phyloP scores from a whole-genome alignment of 768 basidiomycete genomes.

The Kwoniella newhampshirensis region DNA sequence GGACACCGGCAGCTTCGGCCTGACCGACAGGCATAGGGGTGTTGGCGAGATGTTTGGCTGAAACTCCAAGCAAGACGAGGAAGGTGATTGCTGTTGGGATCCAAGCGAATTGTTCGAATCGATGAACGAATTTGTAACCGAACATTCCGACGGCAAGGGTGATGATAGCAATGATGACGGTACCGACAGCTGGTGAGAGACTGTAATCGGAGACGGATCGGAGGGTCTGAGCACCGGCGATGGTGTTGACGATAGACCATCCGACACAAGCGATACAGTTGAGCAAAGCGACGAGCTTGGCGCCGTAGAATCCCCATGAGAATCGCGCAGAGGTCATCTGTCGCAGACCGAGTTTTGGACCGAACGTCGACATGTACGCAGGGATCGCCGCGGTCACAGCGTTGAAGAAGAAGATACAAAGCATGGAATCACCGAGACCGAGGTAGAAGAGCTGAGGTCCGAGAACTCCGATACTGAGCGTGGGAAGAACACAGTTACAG shows the following conservation, averaged over 20 bases:
- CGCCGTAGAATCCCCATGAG: constrained; percentile 55
- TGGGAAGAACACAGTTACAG: constrained; percentile 38
- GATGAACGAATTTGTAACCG: constrained; percentile 57
- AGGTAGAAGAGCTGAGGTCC: constrained; percentile 53
- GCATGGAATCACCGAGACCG: constrained; percentile 54
- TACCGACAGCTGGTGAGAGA: constrained; percentile 53
- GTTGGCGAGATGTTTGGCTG: constrained; percentile 44
- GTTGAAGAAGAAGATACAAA: constrained; percentile 57
- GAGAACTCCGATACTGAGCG: constrained; percentile 56
- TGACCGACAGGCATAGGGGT: constrained; percentile 48
- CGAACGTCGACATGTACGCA: constrained; percentile 47
- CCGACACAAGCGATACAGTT: constrained; percentile 58
- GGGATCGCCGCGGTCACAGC: constrained; percentile 32
- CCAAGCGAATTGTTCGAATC: constrained; percentile 56
- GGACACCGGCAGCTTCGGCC: constrained; percentile 52
- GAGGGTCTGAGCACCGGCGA: constrained; percentile 37
- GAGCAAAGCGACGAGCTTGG: constrained; percentile 52
- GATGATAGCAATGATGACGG: constrained; percentile 57
- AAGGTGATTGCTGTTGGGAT: constrained; percentile 55
- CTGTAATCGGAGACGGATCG: constrained; percentile 27
- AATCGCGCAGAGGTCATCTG: constrained; percentile 57
- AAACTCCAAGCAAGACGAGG: constrained; percentile 47
- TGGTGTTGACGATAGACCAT: constrained; percentile 56
- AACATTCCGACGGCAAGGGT: constrained; percentile 56
- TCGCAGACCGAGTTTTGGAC: constrained; percentile 55